These are phyloP conservation scores for Gentiana macrophylla DNA, from an alignment of 257 asterid genomes.

Conservation along the genomic window DNA sequence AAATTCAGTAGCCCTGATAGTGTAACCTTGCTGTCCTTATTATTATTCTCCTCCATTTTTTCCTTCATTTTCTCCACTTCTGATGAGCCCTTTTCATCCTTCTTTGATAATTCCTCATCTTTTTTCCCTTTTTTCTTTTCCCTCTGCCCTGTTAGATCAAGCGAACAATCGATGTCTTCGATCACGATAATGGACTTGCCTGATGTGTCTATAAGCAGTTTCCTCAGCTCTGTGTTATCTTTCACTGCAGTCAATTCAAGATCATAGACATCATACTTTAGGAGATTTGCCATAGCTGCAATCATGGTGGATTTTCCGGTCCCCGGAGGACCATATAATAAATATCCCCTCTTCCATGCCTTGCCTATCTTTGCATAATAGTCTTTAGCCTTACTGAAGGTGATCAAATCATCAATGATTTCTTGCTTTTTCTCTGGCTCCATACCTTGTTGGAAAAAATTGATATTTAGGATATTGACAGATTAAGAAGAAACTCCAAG, in stretches of 20 bases:
- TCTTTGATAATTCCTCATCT: neutral
- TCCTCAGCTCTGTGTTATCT: slow-evolving; percentile 13
- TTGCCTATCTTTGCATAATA: slow-evolving; percentile 51
- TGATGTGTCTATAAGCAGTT: slow-evolving; percentile 11
- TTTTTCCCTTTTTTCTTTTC: slow-evolving; percentile 2
- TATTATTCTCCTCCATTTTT: neutral
- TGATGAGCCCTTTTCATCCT: slow-evolving; percentile 6
- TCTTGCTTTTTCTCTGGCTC: slow-evolving; percentile 37
- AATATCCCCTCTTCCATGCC: slow-evolving; percentile 50
- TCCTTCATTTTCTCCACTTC: slow-evolving; percentile 3
- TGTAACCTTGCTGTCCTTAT: slow-evolving; percentile 13
- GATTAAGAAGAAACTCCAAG: too few species aligned
- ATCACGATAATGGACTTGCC: slow-evolving; percentile 13
- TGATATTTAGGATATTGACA: too few species aligned
- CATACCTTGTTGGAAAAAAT: too few species aligned
- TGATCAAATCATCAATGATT: slow-evolving; percentile 29
- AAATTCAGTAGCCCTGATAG: slow-evolving; percentile 15
- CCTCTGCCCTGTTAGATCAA: slow-evolving; percentile 18
- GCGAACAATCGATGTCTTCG: slow-evolving; percentile 19
- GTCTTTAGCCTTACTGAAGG: slow-evolving; percentile 31
- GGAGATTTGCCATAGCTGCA: slow-evolving; percentile 8
- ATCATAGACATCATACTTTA: slow-evolving; percentile 18
- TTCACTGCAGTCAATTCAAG: slow-evolving; percentile 13
- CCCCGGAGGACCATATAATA: slow-evolving; percentile 17
- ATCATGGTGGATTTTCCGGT: slow-evolving; percentile 13